Evolutionary conservation across 768 basidiomycete species (phyloP), one percentile per base, ranked within the genome.

Genomic region (Saitozyma sp.): DNA sequence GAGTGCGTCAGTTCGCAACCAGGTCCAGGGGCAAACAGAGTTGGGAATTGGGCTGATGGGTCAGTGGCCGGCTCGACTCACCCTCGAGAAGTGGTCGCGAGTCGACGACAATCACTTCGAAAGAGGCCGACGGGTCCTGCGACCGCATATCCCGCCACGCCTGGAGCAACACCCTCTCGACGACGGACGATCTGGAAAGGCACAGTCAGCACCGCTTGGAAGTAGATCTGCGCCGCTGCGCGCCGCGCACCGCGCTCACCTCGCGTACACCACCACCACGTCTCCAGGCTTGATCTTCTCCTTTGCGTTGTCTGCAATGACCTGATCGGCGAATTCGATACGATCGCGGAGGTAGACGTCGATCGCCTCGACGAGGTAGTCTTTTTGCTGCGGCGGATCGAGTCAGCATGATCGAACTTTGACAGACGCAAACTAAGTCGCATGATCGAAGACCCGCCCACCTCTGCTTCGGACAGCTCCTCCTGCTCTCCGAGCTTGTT

Each of bases 251-350:
- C 9, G 7, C 45, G 66, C 74, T 63, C 66, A 92, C 92, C 92
- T 86, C 29, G 93, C 93, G 80, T 91, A 99, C 13, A 93, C 94
- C 49, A 99, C 82, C 56, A 99, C 87, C 40, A 90, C 88, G 80
- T 96, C 93, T 8, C 90, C 92, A 67, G 96, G 87, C 69, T 91
- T 91, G 74, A 99, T 97, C 82, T 98, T 98, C 73, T 88, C 90
- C 52, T 87, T 86, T 0, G 93, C 92, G 56, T 88, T 85, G 64
- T 89, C 87, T 75, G 91, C 87, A 53, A 99, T 98, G 56, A 98
- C 91, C 75, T 93, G 86, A 79, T 90, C 95, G 3, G 96, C 96
- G 50, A 91, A 84, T 65, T 91, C 87, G 69, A 99, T 96, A 50
- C 93, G 86, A 80, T 98, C 95, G 37, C 88, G 87, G 74, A 98